Conservation (phyloP, 2,329 filamentous ascomycete species). For the Rutstroemia sp. region DNA sequence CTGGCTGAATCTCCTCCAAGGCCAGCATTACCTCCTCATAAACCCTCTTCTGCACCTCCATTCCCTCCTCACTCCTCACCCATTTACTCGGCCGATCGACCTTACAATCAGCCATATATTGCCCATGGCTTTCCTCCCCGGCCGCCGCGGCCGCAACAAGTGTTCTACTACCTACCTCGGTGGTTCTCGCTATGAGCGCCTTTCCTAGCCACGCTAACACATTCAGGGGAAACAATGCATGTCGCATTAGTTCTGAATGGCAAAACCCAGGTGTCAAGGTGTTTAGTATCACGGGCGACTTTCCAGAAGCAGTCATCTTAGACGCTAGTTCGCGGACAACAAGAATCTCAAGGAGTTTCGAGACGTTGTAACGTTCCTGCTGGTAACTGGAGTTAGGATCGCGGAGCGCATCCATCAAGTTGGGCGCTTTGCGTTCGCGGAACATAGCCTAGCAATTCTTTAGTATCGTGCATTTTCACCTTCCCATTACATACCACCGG, state of each 20-base stretch:
- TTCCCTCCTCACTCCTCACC: constrained; percentile 34
- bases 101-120: constrained; percentile 24
- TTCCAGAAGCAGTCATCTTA: constrained; percentile 19
- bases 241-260: constrained; percentile 27
- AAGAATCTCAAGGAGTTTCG: constrained; percentile 31
- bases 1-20: constrained; percentile 37
- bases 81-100: constrained; percentile 27
- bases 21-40: constrained; percentile 37
- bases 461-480: background rate
- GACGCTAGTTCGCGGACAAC: constrained; percentile 27
- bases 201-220: constrained; percentile 20
- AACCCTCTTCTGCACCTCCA: constrained; percentile 30
- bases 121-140: constrained; percentile 27
- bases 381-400: constrained; percentile 14
- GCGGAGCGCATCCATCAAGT: constrained; percentile 20
- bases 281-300: constrained; percentile 28
- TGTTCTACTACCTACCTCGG: constrained; percentile 31
- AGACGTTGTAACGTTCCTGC: constrained; percentile 29
- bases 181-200: constrained; percentile 23
- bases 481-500: fast-evolving
- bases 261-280: constrained; percentile 31
- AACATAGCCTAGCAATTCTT: constrained; percentile 20
- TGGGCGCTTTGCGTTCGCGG: constrained; percentile 15
- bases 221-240: constrained; percentile 24
- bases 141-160: constrained; percentile 27